These are phyloP conservation scores for Sphagnum tenellum DNA, from an alignment of 225 moss, liverwort and hornwort species.

Conservation along the genomic window DNA sequence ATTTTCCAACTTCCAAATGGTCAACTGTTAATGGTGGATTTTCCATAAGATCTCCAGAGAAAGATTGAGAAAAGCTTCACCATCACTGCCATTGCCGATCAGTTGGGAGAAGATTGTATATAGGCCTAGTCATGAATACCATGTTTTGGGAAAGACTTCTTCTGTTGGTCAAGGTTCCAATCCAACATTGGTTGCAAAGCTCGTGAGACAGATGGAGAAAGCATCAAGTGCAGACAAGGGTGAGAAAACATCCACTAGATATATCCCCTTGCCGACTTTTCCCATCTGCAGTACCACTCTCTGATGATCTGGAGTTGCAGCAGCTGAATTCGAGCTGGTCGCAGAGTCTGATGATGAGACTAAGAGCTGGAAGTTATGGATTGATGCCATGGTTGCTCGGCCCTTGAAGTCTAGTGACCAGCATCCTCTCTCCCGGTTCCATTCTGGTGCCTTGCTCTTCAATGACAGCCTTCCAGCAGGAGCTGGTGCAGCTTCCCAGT, in stretches of 20 bases:
- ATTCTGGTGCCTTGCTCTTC: conserved; percentile 50
- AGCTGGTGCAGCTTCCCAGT: conserved; percentile 8
- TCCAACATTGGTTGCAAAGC: conserved; percentile 62
- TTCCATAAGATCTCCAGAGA: no score
- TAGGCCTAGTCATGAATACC: no score
- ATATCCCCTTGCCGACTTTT: conserved; percentile 57
- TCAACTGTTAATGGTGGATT: no score
- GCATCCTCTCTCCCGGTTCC: conserved; percentile 51
- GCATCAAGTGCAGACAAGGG: conserved; percentile 75
- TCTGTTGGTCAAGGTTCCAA: conserved; percentile 28
- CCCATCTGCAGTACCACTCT: conserved; percentile 63
- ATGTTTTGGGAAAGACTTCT: no score
- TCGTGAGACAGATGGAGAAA: conserved; percentile 71
- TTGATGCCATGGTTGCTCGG: conserved; percentile 55
- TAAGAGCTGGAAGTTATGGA: conserved; percentile 76
- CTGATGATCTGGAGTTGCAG: conserved; percentile 3
- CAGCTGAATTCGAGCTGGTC: neutral
- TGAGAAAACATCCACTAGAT: conserved; percentile 51
- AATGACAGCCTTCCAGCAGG: conserved; percentile 21
- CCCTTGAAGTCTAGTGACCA: conserved; percentile 77
- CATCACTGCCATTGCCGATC: no score
- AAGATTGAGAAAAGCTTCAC: no score
- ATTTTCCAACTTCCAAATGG: no score
- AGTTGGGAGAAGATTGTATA: no score
- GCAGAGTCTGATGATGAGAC: conserved; percentile 4